These are phyloP conservation scores for Sarocladiaceae sp. DNA, from an alignment of 2,329 filamentous ascomycete genomes.

Conservation along the genomic window DNA sequence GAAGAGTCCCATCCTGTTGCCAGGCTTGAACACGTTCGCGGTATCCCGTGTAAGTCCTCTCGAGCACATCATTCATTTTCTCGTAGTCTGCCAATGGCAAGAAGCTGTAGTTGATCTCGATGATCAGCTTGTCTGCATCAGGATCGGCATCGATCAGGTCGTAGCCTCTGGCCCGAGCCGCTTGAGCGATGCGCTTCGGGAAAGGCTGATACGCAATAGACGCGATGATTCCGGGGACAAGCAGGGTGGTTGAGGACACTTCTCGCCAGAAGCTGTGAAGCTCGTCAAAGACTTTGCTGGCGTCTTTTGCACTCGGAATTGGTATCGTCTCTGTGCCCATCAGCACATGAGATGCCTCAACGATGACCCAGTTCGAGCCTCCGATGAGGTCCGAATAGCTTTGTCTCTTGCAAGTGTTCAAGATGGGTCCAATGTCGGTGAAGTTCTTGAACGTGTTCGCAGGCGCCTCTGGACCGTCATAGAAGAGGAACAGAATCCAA, in stretches of 20 bases:
- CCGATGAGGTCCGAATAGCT: slow-evolving; percentile 38
- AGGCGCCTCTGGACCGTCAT: slow-evolving; percentile 50
- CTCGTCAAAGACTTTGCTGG: slow-evolving; percentile 21
- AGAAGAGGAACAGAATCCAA: slow-evolving; percentile 58
- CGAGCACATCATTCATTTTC: slow-evolving; percentile 14
- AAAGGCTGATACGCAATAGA: slow-evolving; percentile 33
- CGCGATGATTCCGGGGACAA: slow-evolving; percentile 17
- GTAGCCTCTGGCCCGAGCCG: slow-evolving; percentile 24
- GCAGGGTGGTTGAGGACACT: slow-evolving; percentile 8
- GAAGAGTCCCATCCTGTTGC: slow-evolving; percentile 23
- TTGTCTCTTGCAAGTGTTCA: slow-evolving; percentile 42
- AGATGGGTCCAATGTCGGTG: slow-evolving; percentile 20
- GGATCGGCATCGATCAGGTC: slow-evolving; percentile 35
- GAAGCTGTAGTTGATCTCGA: slow-evolving; percentile 38
- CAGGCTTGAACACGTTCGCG: slow-evolving; percentile 18
- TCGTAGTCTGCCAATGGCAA: slow-evolving; percentile 18
- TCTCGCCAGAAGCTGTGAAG: slow-evolving; percentile 24
- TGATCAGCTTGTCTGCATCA: slow-evolving; percentile 31
- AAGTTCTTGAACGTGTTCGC: slow-evolving; percentile 47
- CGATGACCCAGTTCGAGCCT: slow-evolving; percentile 19
- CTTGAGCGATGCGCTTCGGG: slow-evolving; percentile 26
- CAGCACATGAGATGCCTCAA: slow-evolving; percentile 18
- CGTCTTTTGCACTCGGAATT: slow-evolving; percentile 21
- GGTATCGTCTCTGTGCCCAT: slow-evolving; percentile 32
- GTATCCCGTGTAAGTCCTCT: slow-evolving; percentile 8